Base-by-base conservation (phyloP, 192 early-diverging fungal genomes). In the Helicostylum pulchrum region DNA sequence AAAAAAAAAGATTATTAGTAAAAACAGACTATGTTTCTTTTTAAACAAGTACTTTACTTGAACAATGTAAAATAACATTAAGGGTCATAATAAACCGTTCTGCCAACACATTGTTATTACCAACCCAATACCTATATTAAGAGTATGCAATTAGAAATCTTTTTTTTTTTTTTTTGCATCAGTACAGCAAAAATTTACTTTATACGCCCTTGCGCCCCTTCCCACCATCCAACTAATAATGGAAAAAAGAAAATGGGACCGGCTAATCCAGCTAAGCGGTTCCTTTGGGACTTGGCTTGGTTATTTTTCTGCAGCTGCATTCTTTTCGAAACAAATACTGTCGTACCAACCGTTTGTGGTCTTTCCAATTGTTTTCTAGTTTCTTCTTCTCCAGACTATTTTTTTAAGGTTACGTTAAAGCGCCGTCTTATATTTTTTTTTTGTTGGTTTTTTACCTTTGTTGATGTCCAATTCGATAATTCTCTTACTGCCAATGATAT, bases 141-240 rank as follows among this genome's bases (percentile, higher is more conserved):
- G 10, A 17, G 9, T 34, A 10, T n/a, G 26, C 14, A 36, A 42
- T n/a, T 57, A 11, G 3, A 11, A 8, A 30, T 55, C 46, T 31
- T 55, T 17, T n/a, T n/a, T n/a, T n/a, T n/a, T n/a, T n/a, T n/a
- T n/a, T n/a, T n/a, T n/a, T n/a, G n/a, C n/a, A n/a, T n/a, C n/a
- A n/a, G 14, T 7, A 44, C 12, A 11, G 11, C 0, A 10, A n/a
- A 15, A 6, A 46, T 46, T 66, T 46, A 67, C 71, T 50, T 61
- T 45, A 60, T 30, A 12, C 60, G 43, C 5, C 43, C 50, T 49
- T 67, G 58, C 5, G 51, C 45, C 10, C 59, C 64, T 50, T 66
- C 71, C 71, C 71, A 72, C 71, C 71, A 72, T 4, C 71, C 71
- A 36, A 56, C 45, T 7, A 72, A n/a, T 21, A 72, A 50, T 5